Evolutionary conservation across 805 yeast species (phyloP), one percentile per base, ranked within the genome.

Genomic region (Komagataella mondaviorum): DNA sequence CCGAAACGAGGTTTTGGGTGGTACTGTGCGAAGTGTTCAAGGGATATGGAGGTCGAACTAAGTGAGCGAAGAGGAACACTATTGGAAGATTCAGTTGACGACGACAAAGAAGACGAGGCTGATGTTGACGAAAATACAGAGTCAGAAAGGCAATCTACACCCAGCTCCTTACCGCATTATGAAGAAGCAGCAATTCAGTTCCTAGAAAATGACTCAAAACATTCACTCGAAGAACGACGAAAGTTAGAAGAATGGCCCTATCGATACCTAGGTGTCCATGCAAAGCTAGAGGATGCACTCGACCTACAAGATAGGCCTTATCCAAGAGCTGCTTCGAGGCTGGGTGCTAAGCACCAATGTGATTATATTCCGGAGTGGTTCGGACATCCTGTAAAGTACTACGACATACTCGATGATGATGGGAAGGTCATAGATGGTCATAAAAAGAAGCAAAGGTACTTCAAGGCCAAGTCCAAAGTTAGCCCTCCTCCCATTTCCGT

Each of bases 1-100:
- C 96, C 96, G 1, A 81, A 86, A 47, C 69, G 95, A 52, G 96
- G 96, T 1, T 85, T 88, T 61, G 86, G 88, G 6, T 90, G 96
- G 96, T 76, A 88, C 23, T 89, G 97, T 70, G 90, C 87, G 24
- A 63, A 70, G 4, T 89, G 97, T 67, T 73, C 83, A n/a, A 76
- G 78, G 56, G 73, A 70, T 36, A 75, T 76, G 50, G 84, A 81
- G 54, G 63, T 66, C n/a, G 67, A 68, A 54, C 51, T 71, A 54
- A 56, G 56, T 24, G 68, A 60, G 47, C 65, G 63, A 46, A 62
- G 71, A 51, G 73, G 72, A 18, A 53, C 63, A 16, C 57, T 66
- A 64, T 54, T 67, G 20, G 62, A 62, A 14, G 59, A 64, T 49
- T 54, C 56, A 50, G 44, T 63, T 65, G 14, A 57, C 64, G 51